Percentiles rank a stretch among this genome's conserved stretches.
phyloP scores from a whole-genome alignment of 345 rosid genomes.

The Rhodamnia argentea region DNA sequence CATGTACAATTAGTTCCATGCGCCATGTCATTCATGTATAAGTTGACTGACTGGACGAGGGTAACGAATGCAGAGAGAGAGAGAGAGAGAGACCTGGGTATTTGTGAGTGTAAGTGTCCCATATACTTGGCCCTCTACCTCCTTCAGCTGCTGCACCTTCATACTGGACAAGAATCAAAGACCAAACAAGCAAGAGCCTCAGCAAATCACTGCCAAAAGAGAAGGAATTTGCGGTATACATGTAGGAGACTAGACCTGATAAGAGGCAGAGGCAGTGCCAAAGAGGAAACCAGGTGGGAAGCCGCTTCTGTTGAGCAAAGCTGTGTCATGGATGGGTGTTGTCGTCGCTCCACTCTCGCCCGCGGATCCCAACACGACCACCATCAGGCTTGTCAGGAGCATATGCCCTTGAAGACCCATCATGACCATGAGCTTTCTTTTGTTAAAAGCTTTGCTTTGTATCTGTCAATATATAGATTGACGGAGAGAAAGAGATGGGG shows the following conservation, averaged over 20 bases:
- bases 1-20: not conserved
- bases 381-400: not conserved
- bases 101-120: slow-evolving; percentile 10
- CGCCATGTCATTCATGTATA: not conserved
- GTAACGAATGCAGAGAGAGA: not conserved
- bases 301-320: slow-evolving; percentile 9
- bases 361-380: not conserved
- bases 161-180: not conserved
- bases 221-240: not conserved
- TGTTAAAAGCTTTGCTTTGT: not conserved
- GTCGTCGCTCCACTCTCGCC: not conserved
- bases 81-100: not conserved
- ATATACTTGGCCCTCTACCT: no score
- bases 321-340: not conserved
- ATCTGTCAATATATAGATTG: not conserved
- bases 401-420: not conserved
- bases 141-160: no score
- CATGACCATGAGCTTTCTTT: not conserved
- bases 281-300: slow-evolving; percentile 27
- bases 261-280: slow-evolving; percentile 36
- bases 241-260: slow-evolving; percentile 10
- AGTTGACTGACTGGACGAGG: not conserved
- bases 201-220: not conserved
- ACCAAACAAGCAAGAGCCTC: not conserved
- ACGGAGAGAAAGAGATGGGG: not conserved